phyloP scores from a whole-genome alignment of 306 rosid genomes.

The Sechiopsis laciniata region DNA sequence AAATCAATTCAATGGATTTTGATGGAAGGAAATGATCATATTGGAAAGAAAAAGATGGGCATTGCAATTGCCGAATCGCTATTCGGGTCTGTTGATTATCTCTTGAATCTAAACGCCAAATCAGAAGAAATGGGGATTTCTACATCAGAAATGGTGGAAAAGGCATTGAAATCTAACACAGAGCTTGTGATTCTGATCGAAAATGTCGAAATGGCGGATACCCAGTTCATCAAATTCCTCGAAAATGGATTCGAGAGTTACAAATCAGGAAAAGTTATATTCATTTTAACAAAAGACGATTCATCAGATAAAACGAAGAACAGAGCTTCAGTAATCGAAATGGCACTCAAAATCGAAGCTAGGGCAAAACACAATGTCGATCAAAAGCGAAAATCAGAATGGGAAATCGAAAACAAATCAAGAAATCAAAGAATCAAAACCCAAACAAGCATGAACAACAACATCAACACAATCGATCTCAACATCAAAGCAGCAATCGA shows the following conservation, averaged over 20 bases:
- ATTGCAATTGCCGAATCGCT: conserved; percentile 60
- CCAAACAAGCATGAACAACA: conserved; percentile 51
- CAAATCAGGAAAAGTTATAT: conserved; percentile 47
- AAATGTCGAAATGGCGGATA: conserved; percentile 58
- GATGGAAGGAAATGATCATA: conserved; percentile 62
- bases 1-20: conserved; percentile 44
- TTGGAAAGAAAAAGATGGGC: conserved; percentile 70
- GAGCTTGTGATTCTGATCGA: conserved; percentile 62
- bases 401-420: conserved; percentile 44
- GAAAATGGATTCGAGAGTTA: conserved; percentile 49
- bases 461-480: conserved; percentile 57
- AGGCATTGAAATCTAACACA: conserved; percentile 48
- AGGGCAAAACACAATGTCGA: conserved; percentile 28
- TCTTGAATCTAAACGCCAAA: conserved; percentile 47
- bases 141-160: conserved; percentile 31
- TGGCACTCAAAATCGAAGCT: conserved; percentile 43
- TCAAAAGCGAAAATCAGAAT: conserved; percentile 59
- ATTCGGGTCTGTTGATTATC: conserved; percentile 55
- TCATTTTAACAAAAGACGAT: conserved; percentile 43
- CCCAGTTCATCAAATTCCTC: conserved; percentile 50
- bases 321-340: conserved; percentile 35
- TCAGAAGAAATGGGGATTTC: conserved; percentile 32
- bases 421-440: conserved; percentile 46
- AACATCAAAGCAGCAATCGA: conserved; percentile 46
- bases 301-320: conserved; percentile 28